Conservation (phyloP, 495 filamentous ascomycete genomes). For the Hamigera avellanea region DNA sequence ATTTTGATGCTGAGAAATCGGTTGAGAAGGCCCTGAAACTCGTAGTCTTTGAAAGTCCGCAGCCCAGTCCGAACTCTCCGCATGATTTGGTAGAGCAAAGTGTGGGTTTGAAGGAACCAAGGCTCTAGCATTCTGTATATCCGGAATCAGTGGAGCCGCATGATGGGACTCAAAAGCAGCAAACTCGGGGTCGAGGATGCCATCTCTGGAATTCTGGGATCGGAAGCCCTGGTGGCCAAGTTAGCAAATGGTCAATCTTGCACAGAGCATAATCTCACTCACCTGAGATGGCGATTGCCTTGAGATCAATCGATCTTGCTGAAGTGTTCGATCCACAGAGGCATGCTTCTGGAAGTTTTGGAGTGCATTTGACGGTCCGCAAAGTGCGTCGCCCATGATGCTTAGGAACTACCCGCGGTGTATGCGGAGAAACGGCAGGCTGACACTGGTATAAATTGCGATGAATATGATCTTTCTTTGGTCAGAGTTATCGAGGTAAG, state of each 20-base stretch:
- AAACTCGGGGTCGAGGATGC: constrained; percentile 54
- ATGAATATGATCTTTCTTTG: too few species aligned
- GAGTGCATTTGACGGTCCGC: constrained; percentile 81
- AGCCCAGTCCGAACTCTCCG: constrained; percentile 27
- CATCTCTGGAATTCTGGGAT: constrained; percentile 42
- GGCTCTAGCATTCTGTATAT: constrained; percentile 20
- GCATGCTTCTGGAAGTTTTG: constrained; percentile 77
- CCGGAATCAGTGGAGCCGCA: constrained; percentile 17
- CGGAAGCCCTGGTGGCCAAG: constrained; percentile 47
- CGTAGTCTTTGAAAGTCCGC: constrained; percentile 39
- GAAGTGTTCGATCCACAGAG: constrained; percentile 63
- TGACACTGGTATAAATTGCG: too few species aligned
- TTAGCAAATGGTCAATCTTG: background rate
- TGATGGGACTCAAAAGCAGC: constrained; percentile 55
- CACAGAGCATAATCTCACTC: constrained; percentile 1
- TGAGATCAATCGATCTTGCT: constrained; percentile 64
- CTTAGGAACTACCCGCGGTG: background rate
- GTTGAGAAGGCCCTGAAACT: constrained; percentile 24
- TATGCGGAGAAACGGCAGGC: constrained; percentile 1
- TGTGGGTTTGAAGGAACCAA: constrained; percentile 14
- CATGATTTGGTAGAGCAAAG: constrained; percentile 6
- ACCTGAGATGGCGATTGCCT: constrained; percentile 47
- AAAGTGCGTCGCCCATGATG: constrained; percentile 71
- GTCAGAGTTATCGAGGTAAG: too few species aligned
- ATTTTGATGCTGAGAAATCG: constrained; percentile 21